Base-by-base conservation (phyloP, 345 rosid genomes). In the Pugionium dolabratum region DNA sequence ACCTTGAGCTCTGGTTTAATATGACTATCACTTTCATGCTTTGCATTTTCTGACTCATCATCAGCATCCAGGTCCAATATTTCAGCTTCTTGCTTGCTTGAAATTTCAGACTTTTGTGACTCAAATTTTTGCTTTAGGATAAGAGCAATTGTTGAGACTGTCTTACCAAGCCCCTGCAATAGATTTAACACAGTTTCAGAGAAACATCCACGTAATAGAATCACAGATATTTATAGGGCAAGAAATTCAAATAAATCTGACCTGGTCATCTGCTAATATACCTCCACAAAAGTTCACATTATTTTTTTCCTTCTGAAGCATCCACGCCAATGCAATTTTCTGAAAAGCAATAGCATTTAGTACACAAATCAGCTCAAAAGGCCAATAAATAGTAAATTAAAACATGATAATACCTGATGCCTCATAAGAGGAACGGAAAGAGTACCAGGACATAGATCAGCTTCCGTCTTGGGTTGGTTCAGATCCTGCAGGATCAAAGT, bases 261-360 rank as follows among this genome's bases (percentile, higher is more conserved):
- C 99, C 96, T 94, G 99, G 75, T 94, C 97, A 82, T 94, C 99
- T 48, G 99, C 99, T 77, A 94, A 76, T 69, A 94, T 94, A 71
- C 99, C 99, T 64, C 99, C 99, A 41, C 82, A 64, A 73, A 96
- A 94, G 54, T 84, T 86, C 66, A 80, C 73, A 68, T 96, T 87
- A 76, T 75, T 88, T 30, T 82, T 86, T 84, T 94, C 97, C 79
- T 85, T 94, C 69, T 85, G 96, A 77, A 84, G 83, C 97, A 86
- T 94, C 99, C 99, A 94, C 11, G 89, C 83, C 81, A 94, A 79
- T 47, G 99, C 99, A 85, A 94, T 94, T 81, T 85, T 94, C 99
- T 94, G 86, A 51, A 70, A 51, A 61, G 58, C 52, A 67, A 67
- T 54, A 59, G 10, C 44, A 51, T 9, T 67, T 55, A 68, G 61